Percentiles rank a stretch among this genome's conserved stretches.
phyloP scores from a whole-genome alignment of 164 flowering plant species.

The Cinnamomum micranthum region DNA sequence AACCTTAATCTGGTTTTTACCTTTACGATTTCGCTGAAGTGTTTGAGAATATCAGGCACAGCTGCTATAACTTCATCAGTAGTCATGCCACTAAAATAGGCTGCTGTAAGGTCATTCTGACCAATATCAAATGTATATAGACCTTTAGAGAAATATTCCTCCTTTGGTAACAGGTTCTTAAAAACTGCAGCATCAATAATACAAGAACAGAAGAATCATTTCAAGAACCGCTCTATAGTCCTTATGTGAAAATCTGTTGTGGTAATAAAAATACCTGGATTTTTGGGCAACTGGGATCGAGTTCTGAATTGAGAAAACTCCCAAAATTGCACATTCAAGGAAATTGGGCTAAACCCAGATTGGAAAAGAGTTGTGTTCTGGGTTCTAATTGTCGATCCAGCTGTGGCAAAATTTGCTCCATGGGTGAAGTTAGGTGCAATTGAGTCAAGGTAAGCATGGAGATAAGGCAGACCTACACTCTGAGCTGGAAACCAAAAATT shows the following conservation, averaged over 20 bases:
- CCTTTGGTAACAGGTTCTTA: constrained; percentile 29
- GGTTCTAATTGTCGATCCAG: constrained; percentile 41
- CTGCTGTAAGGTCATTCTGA: constrained; percentile 51
- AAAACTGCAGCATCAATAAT: constrained; percentile 14
- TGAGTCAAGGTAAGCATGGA: constrained; percentile 49
- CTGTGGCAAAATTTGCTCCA: constrained; percentile 57
- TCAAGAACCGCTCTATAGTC: neutral
- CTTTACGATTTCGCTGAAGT: constrained; percentile 34
- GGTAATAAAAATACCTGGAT: constrained; percentile 18
- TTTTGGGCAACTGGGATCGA: constrained; percentile 28
- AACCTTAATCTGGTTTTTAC: constrained; percentile 14
- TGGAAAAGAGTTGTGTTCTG: constrained; percentile 42
- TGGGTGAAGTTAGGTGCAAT: constrained; percentile 59
- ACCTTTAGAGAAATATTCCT: constrained; percentile 34
- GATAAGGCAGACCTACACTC: constrained; percentile 40
- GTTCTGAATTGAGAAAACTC: constrained; percentile 37
- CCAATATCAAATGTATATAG: constrained; percentile 57
- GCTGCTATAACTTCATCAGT: constrained; percentile 35
- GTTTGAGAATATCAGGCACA: constrained; percentile 42
- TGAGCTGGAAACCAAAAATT: constrained; percentile 32
- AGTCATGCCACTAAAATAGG: constrained; percentile 34
- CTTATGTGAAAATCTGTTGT: neutral
- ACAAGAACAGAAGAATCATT: neutral
- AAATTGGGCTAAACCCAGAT: constrained; percentile 59
- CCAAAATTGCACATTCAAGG: constrained; percentile 44